Base-by-base conservation (phyloP, 345 rosid species). In the Heritiera littoralis region DNA sequence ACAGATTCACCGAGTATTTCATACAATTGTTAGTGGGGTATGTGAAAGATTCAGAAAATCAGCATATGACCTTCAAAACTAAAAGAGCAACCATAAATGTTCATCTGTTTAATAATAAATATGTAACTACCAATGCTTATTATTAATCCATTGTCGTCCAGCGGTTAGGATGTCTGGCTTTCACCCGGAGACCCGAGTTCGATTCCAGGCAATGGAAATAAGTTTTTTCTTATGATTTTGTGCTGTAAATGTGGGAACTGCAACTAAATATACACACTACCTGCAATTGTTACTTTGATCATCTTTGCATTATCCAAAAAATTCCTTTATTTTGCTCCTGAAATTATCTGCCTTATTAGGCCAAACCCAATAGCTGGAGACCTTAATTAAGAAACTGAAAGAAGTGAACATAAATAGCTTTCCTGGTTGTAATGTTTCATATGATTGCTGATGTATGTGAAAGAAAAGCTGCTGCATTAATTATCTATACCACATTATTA, bases 101-200 rank as follows among this genome's bases (percentile, higher is more conserved):
- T 43, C 45, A 43, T 43, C 6, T 2, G 43, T 41, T 35, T 35
- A 35, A 35, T 23, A 35, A 35, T 35, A 35, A 35, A 1, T 0
- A 35, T 23, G 38, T 1, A 35, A 35, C 38, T 35, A 1, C 1
- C 3, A 35, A 1, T 0, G 0, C 3, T 35, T 1, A 1, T 35
- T 3, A 35, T 3, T 1, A 15, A 54, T 54, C 58, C 58, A 18
- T 54, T 54, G 58, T 54, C 28, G 61, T 56, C 28, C 61, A 56
- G 61, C 28, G 61, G 30, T 66, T 85, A 92, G 94, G 93, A 90
- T 90, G 35, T 82, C 90, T 90, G 93, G 92, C 89, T 85, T 86
- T 86, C 88, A 87, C 85, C 87, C 89, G 87, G 87, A 82, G 92
- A 87, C 85, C 87, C 88, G 88, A 89, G 90, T 86, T 89, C 88